A percentile compares a stretch with the other conserved stretches of the same genome.
phyloP scores from a whole-genome alignment of 768 basidiomycete genomes.

The Boletus eberwhitei region DNA sequence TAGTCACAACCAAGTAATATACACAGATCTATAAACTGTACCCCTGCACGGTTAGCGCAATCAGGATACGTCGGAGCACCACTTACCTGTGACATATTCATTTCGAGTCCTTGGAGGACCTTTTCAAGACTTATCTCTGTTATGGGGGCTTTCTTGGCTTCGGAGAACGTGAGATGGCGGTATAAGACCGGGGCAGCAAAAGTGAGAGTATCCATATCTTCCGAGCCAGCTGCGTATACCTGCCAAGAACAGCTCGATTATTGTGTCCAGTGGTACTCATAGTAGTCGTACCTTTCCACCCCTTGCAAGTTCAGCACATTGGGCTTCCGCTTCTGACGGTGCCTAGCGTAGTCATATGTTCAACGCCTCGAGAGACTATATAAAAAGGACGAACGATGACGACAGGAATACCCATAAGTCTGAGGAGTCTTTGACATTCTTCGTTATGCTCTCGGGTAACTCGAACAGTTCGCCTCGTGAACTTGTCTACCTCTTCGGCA shows the following conservation, averaged over 20 bases:
- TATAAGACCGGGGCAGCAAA: conserved; percentile 89
- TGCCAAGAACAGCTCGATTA: conserved; percentile 26
- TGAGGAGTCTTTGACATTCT: conserved; percentile 83
- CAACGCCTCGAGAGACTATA: background rate
- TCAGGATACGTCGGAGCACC: background rate
- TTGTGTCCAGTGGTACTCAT: background rate
- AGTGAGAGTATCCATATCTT: conserved; percentile 99
- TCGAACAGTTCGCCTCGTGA: conserved; percentile 86
- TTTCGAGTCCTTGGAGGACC: conserved; percentile 83
- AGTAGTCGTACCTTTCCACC: conserved; percentile 72
- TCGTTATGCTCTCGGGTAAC: conserved; percentile 96
- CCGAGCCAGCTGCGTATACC: conserved; percentile 97
- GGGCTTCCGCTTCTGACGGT: conserved; percentile 97
- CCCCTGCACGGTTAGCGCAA: background rate
- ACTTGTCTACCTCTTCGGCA: conserved; percentile 86
- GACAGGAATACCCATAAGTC: conserved; percentile 95
- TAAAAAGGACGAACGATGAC: conserved; percentile 62
- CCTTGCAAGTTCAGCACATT: conserved; percentile 96
- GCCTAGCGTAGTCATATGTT: conserved; percentile 51
- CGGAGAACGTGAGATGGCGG: conserved; percentile 96
- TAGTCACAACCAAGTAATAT: conserved; percentile 98
- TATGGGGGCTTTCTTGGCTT: conserved; percentile 96
- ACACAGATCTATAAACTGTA: conserved; percentile 92
- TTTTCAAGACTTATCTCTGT: conserved; percentile 82
- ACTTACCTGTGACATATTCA: conserved; percentile 84